Evolutionary conservation across 345 rosid genomes (phyloP).

Genomic region (Acer yangbiense): DNA sequence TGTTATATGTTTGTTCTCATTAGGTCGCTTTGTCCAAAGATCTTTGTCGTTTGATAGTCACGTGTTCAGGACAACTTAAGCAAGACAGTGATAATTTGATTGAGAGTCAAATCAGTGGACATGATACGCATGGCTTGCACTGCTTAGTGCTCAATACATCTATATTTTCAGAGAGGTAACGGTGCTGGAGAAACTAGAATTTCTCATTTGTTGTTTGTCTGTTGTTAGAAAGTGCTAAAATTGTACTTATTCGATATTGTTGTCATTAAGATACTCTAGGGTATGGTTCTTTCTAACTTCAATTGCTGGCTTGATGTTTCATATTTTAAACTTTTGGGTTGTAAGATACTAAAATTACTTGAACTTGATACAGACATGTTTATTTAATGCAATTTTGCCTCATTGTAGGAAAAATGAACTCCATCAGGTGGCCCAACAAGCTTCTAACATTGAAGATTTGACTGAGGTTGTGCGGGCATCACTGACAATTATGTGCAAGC

Average conservation of each 20-base stretch:
- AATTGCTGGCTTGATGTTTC: background rate
- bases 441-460: constrained; percentile 83
- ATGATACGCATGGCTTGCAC: constrained; percentile 62
- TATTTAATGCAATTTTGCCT: constrained; percentile 1
- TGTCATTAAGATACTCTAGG: background rate
- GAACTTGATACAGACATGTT: constrained; percentile 7
- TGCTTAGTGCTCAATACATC: constrained; percentile 78
- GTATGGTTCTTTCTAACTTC: background rate
- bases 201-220: constrained; percentile 3
- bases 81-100: constrained; percentile 42
- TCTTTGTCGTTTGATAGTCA: constrained; percentile 73
- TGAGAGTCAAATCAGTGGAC: constrained; percentile 32
- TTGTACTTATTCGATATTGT: constrained; percentile 5
- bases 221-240: constrained; percentile 12
- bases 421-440: constrained; percentile 94
- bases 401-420: constrained; percentile 77
- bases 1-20: constrained; percentile 23
- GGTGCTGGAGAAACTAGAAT: constrained; percentile 23
- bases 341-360: constrained; percentile 7
- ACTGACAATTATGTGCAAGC: constrained; percentile 74
- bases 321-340: background rate
- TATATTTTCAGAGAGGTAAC: constrained; percentile 79
- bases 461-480: constrained; percentile 78
- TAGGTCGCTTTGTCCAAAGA: constrained; percentile 92
- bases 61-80: constrained; percentile 78